Evolutionary conservation across 2,329 filamentous ascomycete genomes (phyloP).

Genomic region (Akanthomyces uredinophilus): DNA sequence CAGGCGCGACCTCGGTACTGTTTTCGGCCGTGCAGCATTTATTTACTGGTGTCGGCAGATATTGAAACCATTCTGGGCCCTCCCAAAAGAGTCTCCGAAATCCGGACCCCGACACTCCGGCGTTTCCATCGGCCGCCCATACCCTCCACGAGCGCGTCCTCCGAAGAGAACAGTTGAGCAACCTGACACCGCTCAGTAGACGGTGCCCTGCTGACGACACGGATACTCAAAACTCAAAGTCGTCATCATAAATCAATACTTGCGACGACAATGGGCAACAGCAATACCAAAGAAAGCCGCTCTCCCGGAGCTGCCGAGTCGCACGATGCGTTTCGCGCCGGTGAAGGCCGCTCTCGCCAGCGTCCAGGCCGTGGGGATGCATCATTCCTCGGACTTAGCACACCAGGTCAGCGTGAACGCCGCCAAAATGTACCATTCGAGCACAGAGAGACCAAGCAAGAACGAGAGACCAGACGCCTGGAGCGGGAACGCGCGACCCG

Average conservation of each 20-base stretch:
- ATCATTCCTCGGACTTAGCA: conserved; percentile 39
- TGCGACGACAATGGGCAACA: conserved; percentile 31
- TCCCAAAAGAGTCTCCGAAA: too few relatives aligned
- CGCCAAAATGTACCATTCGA: conserved; percentile 44
- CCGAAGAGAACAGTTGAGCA: not conserved
- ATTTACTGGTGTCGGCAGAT: not conserved
- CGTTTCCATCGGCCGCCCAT: not conserved
- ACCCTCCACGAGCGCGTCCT: not conserved
- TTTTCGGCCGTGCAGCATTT: not conserved
- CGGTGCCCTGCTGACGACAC: not conserved
- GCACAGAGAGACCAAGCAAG: conserved; percentile 83
- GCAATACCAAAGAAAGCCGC: conserved; percentile 36
- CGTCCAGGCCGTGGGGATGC: conserved; percentile 42
- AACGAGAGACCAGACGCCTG: conserved; percentile 78
- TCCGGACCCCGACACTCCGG: not conserved
- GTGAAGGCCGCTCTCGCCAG: conserved; percentile 6
- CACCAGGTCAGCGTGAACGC: conserved; percentile 34
- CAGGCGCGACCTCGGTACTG: not conserved
- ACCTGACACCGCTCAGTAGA: not conserved
- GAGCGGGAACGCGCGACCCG: conserved; percentile 75
- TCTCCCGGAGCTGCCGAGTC: conserved; percentile 21
- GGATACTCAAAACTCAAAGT: not conserved
- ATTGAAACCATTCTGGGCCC: not conserved
- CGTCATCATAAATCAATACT: not conserved
- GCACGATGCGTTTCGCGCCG: not conserved